phyloP scores from a whole-genome alignment of 306 rosid genomes.

The Prunus mira region DNA sequence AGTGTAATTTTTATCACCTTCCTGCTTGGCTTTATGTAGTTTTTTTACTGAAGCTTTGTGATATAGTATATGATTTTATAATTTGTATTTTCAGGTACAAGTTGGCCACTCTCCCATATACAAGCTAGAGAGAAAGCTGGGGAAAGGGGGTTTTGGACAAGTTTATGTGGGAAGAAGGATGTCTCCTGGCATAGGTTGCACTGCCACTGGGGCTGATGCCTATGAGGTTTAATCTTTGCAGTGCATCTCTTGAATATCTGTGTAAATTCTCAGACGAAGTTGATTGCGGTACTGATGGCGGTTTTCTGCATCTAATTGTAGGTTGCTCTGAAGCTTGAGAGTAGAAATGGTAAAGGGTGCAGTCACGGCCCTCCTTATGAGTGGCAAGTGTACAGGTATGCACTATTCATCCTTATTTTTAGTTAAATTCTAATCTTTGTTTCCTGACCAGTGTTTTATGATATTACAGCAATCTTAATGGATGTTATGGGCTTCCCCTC shows the following conservation, averaged over 20 bases:
- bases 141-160: conserved; percentile 42
- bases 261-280: background rate
- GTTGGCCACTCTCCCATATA: conserved; percentile 34
- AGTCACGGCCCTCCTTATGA: conserved; percentile 38
- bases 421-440: background rate
- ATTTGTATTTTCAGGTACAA: conserved; percentile 23
- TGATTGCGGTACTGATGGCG: conserved; percentile 1
- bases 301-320: conserved; percentile 11
- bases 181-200: conserved; percentile 22
- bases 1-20: conserved; percentile 19
- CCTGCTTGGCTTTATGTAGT: background rate
- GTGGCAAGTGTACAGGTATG: conserved; percentile 44
- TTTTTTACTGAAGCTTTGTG: background rate
- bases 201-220: conserved; percentile 32
- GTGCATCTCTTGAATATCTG: conserved; percentile 1
- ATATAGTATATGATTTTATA: background rate
- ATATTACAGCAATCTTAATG: conserved; percentile 29
- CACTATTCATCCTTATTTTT: background rate
- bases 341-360: conserved; percentile 35
- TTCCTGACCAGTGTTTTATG: conserved; percentile 19
- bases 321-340: conserved; percentile 43
- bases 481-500: conserved; percentile 38
- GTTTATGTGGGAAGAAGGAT: conserved; percentile 36
- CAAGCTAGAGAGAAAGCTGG: conserved; percentile 36
- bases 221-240: conserved; percentile 22